Conservation (phyloP, 805 yeast species). For the Ogataea glucozyma region DNA sequence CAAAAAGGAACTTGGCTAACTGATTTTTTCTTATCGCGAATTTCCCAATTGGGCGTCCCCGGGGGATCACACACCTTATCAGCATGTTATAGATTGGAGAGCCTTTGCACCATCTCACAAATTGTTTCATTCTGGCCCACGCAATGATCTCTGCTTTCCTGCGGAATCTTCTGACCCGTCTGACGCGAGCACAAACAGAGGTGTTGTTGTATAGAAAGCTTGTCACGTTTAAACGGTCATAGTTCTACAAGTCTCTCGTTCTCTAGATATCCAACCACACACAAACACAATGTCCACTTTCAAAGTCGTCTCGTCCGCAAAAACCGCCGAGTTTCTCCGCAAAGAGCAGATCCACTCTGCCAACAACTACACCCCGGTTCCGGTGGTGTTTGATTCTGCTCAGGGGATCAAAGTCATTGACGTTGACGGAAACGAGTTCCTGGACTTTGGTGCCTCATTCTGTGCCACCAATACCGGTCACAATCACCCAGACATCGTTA, state of each 20-base stretch:
- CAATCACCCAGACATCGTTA: slow-evolving; percentile 29
- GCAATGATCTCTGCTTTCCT: too few relatives aligned
- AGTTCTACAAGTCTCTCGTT: too few relatives aligned
- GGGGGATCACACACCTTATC: slow-evolving; percentile 5
- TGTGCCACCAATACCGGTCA: slow-evolving; percentile 34
- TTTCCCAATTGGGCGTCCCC: not conserved
- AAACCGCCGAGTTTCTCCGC: slow-evolving; percentile 16
- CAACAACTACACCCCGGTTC: slow-evolving; percentile 32
- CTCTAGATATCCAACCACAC: too few relatives aligned
- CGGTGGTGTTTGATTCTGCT: slow-evolving; percentile 29
- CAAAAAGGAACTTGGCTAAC: too few relatives aligned
- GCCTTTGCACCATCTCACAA: too few relatives aligned
- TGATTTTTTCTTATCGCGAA: not conserved
- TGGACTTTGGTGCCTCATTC: slow-evolving; percentile 33
- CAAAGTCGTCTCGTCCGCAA: slow-evolving; percentile 22
- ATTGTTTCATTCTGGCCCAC: too few relatives aligned
- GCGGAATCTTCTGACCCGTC: not conserved
- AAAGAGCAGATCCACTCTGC: slow-evolving; percentile 29
- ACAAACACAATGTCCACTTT: slow-evolving; percentile 10
- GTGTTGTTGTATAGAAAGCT: not conserved
- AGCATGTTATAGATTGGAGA: too few relatives aligned
- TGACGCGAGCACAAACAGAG: not conserved
- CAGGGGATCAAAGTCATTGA: slow-evolving; percentile 26
- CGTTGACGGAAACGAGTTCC: slow-evolving; percentile 29
- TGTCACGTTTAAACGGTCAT: too few relatives aligned